phyloP scores from a whole-genome alignment of 768 basidiomycete genomes.

The Tylopilus felleus region DNA sequence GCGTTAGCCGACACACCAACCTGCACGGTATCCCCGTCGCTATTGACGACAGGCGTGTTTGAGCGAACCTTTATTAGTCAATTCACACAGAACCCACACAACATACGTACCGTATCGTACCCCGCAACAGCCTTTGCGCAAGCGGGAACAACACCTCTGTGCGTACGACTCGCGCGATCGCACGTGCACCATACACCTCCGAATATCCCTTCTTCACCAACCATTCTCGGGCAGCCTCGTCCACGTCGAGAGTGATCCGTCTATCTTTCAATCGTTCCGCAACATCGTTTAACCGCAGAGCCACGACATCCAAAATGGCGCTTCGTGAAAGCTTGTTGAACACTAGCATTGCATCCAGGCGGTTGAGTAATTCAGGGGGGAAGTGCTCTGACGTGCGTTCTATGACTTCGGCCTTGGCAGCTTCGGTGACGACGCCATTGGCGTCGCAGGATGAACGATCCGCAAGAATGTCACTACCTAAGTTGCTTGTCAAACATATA shows the following conservation, averaged over 20 bases:
- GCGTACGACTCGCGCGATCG: constrained; percentile 82
- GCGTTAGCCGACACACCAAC: constrained; percentile 47
- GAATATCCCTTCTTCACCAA: constrained; percentile 79
- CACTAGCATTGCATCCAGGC: constrained; percentile 81
- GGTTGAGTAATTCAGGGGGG: constrained; percentile 87
- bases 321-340: constrained; percentile 84
- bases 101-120: constrained; percentile 62
- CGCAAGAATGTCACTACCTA: constrained; percentile 78
- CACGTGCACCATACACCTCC: constrained; percentile 80
- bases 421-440: constrained; percentile 60
- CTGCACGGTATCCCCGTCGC: constrained; percentile 62
- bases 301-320: constrained; percentile 77
- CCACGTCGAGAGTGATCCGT: constrained; percentile 70
- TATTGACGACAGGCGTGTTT: constrained; percentile 13
- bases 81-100: not conserved
- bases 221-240: constrained; percentile 59
- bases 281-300: constrained; percentile 72
- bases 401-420: constrained; percentile 65
- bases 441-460: constrained; percentile 57
- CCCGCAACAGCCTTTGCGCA: constrained; percentile 74
- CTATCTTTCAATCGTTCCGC: constrained; percentile 58
- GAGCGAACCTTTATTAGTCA: not conserved
- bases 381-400: constrained; percentile 76
- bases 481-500: constrained; percentile 85
- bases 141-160: constrained; percentile 80